Conservation (phyloP, 75 land plant species). For the Selaginella moellendorffii region DNA sequence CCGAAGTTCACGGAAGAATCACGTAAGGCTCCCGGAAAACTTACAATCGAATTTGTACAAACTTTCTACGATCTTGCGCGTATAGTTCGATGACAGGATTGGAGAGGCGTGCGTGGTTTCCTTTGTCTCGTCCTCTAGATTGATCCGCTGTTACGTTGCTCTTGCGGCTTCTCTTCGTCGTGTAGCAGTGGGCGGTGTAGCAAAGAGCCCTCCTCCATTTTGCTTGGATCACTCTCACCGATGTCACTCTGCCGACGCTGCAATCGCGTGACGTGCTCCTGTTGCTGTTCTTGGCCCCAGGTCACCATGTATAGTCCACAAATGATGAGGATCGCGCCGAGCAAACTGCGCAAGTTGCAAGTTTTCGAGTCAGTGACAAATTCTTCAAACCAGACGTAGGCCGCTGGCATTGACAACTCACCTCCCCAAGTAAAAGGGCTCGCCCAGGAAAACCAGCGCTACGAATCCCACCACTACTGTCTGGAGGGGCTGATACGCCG, state of each 20-base stretch:
- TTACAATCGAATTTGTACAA: too few relatives aligned
- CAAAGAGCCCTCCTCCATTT: background rate
- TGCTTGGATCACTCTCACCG: too few relatives aligned
- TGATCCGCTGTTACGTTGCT: too few relatives aligned
- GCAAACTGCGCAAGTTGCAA: background rate
- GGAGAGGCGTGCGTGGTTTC: too few relatives aligned
- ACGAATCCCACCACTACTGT: slow-evolving; percentile 75
- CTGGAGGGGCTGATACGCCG: slow-evolving; percentile 83
- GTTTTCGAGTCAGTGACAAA: background rate
- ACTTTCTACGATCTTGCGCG: too few relatives aligned
- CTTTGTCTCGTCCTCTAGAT: too few relatives aligned
- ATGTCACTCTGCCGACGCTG: background rate
- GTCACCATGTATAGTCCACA: background rate
- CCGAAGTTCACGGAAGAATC: too few relatives aligned
- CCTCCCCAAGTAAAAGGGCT: slow-evolving; percentile 86
- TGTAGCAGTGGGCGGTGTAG: too few relatives aligned
- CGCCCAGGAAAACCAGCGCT: slow-evolving; percentile 55
- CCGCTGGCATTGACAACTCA: slow-evolving; percentile 12
- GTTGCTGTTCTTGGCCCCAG: background rate
- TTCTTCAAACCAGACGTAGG: background rate
- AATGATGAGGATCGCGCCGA: background rate
- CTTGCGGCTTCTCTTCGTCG: too few relatives aligned
- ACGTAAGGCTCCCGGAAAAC: too few relatives aligned
- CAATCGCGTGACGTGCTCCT: background rate
- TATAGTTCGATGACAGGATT: too few relatives aligned